These are phyloP conservation scores for Aspergillus thermomutatus DNA, from an alignment of 2,329 filamentous ascomycete genomes.

Conservation along the genomic window DNA sequence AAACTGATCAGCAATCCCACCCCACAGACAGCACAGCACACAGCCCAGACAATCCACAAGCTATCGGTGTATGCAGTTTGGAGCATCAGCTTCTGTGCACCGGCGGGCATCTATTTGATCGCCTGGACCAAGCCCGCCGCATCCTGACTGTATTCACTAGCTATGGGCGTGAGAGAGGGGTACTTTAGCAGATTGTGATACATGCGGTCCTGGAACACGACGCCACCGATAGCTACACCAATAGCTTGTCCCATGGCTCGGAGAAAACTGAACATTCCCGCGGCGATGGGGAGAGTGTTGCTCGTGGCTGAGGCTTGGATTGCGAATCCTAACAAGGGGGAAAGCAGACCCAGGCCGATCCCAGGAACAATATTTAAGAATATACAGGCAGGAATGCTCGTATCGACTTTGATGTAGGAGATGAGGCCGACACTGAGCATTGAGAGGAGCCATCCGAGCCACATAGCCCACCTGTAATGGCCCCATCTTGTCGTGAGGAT, in stretches of 20 bases:
- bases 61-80: constrained; percentile 54
- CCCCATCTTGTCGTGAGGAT: constrained; percentile 52
- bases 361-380: constrained; percentile 60
- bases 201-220: constrained; percentile 67
- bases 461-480: constrained; percentile 59
- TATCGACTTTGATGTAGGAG: constrained; percentile 36
- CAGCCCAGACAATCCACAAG: constrained; percentile 54
- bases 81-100: constrained; percentile 40
- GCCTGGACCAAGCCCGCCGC: constrained; percentile 58
- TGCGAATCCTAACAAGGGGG: constrained; percentile 60
- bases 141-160: constrained; percentile 53
- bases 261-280: constrained; percentile 66
- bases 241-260: constrained; percentile 63
- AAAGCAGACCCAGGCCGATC: constrained; percentile 62
- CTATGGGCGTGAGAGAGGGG: constrained; percentile 47
- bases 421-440: constrained; percentile 56
- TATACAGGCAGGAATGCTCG: constrained; percentile 54
- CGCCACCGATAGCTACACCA: constrained; percentile 64
- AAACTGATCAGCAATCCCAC: constrained; percentile 51
- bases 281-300: constrained; percentile 58
- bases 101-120: constrained; percentile 53
- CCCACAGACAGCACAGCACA: constrained; percentile 53
- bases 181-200: constrained; percentile 48
- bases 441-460: constrained; percentile 59
- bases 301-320: constrained; percentile 60